Conservation (phyloP, 148 eudicot genomes). For the Diospyros lotus region DNA sequence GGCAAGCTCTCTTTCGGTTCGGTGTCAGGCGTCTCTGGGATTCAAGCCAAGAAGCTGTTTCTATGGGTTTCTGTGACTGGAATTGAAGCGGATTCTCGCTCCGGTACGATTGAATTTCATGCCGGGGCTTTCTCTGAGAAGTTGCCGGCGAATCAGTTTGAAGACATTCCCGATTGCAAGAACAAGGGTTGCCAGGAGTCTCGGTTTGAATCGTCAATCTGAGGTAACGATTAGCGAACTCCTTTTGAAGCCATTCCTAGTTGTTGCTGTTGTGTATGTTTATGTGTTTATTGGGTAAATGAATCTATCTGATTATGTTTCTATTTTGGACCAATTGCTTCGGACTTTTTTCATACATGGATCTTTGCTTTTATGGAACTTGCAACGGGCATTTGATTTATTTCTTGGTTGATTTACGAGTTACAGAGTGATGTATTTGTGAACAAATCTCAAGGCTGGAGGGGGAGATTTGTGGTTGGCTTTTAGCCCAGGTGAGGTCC, state of each 20-base stretch:
- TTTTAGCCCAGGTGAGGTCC: too few relatives aligned
- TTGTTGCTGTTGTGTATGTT: too few relatives aligned
- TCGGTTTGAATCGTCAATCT: slow-evolving; percentile 12
- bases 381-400: too few relatives aligned
- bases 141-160: slow-evolving; percentile 57
- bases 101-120: slow-evolving; percentile 49
- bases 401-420: too few relatives aligned
- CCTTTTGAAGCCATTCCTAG: background rate
- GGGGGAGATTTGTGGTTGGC: too few relatives aligned
- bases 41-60: slow-evolving; percentile 68
- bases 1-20: slow-evolving; percentile 58
- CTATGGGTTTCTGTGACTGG: slow-evolving; percentile 69
- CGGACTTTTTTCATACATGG: background rate
- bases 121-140: slow-evolving; percentile 64
- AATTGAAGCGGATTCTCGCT: slow-evolving; percentile 36
- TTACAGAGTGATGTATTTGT: too few relatives aligned
- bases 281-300: background rate
- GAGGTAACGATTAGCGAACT: background rate
- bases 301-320: background rate
- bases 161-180: slow-evolving; percentile 46
- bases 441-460: too few relatives aligned
- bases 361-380: background rate
- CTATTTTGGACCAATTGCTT: too few relatives aligned
- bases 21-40: slow-evolving; percentile 59
- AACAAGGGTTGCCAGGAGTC: slow-evolving; percentile 22